Conservation (phyloP, 371 early-diverging fungal genomes). For the Fennellomyces sp. region DNA sequence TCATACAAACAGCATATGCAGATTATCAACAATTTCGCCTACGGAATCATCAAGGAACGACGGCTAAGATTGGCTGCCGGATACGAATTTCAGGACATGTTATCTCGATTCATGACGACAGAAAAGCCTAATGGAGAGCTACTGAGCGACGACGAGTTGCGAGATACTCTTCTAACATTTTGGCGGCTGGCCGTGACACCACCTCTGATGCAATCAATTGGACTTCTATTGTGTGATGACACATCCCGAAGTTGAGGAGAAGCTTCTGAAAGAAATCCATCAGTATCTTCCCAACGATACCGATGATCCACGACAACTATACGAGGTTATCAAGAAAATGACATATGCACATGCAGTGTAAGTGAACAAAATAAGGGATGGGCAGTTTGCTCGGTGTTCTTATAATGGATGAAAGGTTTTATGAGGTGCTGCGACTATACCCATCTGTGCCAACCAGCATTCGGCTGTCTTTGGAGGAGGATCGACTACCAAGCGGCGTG, state of each 20-base stretch:
- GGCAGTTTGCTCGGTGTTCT: neutral
- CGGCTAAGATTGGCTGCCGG: constrained; percentile 21
- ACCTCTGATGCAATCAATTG: constrained; percentile 74
- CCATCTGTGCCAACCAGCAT: constrained; percentile 73
- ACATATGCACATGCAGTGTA: constrained; percentile 66
- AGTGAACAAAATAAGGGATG: constrained; percentile 15
- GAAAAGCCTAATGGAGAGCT: constrained; percentile 52
- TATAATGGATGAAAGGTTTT: constrained; percentile 22
- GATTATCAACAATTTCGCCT: constrained; percentile 51
- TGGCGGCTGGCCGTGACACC: constrained; percentile 71
- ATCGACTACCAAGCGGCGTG: constrained; percentile 71
- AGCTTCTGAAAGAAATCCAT: constrained; percentile 59
- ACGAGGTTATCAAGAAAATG: constrained; percentile 52
- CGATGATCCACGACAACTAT: constrained; percentile 32
- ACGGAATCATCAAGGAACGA: constrained; percentile 41
- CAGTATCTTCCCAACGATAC: constrained; percentile 33
- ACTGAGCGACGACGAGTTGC: constrained; percentile 47
- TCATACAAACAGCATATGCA: constrained; percentile 40
- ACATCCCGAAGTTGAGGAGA: constrained; percentile 54
- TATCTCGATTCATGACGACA: constrained; percentile 63
- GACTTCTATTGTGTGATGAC: constrained; percentile 64
- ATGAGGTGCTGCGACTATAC: constrained; percentile 70
- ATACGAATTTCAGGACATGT: constrained; percentile 47
- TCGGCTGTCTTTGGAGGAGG: constrained; percentile 68
- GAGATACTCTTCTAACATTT: constrained; percentile 73